phyloP scores from a whole-genome alignment of 192 early-diverging fungal species.

The Coemansia erecta region DNA sequence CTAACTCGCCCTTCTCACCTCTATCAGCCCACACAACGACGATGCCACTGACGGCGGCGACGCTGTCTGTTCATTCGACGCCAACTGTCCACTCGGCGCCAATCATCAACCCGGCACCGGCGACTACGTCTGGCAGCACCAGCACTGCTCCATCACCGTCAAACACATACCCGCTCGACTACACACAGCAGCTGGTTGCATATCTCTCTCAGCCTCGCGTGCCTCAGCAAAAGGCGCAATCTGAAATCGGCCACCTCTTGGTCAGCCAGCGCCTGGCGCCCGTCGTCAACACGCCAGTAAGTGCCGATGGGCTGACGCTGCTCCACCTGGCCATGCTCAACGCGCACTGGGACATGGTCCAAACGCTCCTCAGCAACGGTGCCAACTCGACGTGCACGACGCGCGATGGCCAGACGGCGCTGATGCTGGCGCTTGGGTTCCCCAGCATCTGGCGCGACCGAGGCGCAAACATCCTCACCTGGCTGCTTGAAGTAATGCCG shows the following conservation, averaged over 20 bases:
- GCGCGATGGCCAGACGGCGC: slow-evolving; percentile 33
- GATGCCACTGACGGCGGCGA: neutral
- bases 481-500: slow-evolving; percentile 33
- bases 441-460: slow-evolving; percentile 22
- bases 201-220: slow-evolving; percentile 3
- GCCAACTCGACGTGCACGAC: slow-evolving; percentile 14
- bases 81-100: neutral
- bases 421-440: slow-evolving; percentile 33
- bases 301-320: slow-evolving; percentile 11
- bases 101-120: no score
- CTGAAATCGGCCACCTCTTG: slow-evolving; percentile 19
- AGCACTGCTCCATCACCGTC: neutral
- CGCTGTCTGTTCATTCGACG: neutral
- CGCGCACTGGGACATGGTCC: slow-evolving; percentile 39
- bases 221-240: neutral
- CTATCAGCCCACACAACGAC: neutral
- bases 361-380: slow-evolving; percentile 31
- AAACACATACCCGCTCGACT: no score
- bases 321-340: slow-evolving; percentile 30
- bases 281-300: slow-evolving; percentile 13
- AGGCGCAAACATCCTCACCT: slow-evolving; percentile 14
- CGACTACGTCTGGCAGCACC: neutral
- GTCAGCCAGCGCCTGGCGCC: slow-evolving; percentile 3
- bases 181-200: slow-evolving; percentile 6
- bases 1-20: neutral